Conservation (phyloP, 176 grass and related monocot genomes). For the Microstegium vimineum region DNA sequence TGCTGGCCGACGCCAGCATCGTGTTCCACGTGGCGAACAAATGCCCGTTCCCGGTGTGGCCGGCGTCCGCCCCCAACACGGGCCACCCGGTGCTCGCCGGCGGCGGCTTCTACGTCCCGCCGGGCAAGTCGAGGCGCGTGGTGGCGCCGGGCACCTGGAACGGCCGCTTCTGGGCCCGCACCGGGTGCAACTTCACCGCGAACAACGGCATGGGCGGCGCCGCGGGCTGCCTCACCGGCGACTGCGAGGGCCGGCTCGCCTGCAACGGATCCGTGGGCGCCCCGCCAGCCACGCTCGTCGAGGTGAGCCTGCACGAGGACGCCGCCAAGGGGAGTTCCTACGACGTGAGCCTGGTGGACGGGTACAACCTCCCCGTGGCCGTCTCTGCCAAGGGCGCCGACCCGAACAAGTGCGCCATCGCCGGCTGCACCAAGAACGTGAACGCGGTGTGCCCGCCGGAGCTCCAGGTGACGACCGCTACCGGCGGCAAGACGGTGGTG, state of each 20-base stretch:
- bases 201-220: background rate
- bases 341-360: slow-evolving; percentile 85
- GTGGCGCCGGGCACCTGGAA: slow-evolving; percentile 61
- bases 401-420: slow-evolving; percentile 40
- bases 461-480: slow-evolving; percentile 47
- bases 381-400: slow-evolving; percentile 31
- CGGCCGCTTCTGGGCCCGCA: slow-evolving; percentile 81
- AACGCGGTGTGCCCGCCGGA: slow-evolving; percentile 71
- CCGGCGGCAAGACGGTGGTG: slow-evolving; percentile 4
- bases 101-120: slow-evolving; percentile 67
- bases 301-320: slow-evolving; percentile 51
- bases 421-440: slow-evolving; percentile 52
- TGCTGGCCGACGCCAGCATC: background rate
- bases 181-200: slow-evolving; percentile 55
- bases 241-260: slow-evolving; percentile 61
- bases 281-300: slow-evolving; percentile 71
- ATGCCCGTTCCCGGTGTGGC: slow-evolving; percentile 83
- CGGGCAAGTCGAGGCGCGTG: slow-evolving; percentile 46
- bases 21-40: slow-evolving; percentile 69
- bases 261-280: slow-evolving; percentile 75
- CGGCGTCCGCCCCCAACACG: slow-evolving; percentile 64
- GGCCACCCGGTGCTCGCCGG: slow-evolving; percentile 59
- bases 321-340: slow-evolving; percentile 63
- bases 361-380: slow-evolving; percentile 81
- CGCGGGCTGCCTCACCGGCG: slow-evolving; percentile 54